Evolutionary conservation across 345 rosid genomes (phyloP), one percentile per base, ranked within the genome.

Genomic region (Rhizophora mangle): DNA sequence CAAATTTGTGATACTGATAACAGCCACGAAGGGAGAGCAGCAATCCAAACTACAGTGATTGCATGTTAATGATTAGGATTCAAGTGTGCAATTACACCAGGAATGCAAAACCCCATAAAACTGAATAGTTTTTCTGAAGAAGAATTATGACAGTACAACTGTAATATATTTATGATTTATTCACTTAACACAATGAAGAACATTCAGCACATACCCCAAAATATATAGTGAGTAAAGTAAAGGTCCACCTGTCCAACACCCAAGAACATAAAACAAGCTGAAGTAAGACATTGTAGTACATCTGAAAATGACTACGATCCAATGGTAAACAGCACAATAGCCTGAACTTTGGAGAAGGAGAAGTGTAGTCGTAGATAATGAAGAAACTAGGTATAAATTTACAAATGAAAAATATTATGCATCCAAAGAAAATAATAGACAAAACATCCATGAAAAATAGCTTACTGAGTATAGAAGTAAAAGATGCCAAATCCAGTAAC

Each of bases 381-480:
- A 64, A 57, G 67, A 64, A 43, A 30, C 49, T 13, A 19, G 49
- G 24, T 30, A 21, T 24, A 5, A 15, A 20, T 1, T 26, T 20
- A 22, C 29, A 55, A 10, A 22, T 22, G 30, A 26, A 55, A 0
- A 55, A 31, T 11, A 24, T 55, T 55, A 55, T 55, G 60, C 60
- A 22, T 26, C 15, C 24, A 55, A 22, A 55, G 18, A 55, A 55
- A 6, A 16, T 8, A 22, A 5, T 4, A 55, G 29, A 43, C 13
- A 8, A 37, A 37, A 37, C 43, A 54, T 54, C 16, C 64, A 65
- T 8, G 62, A 10, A 20, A 73, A 59, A 78, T 55, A 16, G 54
- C 89, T 78, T 79, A 88, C 92, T 83, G 88, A 59, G 92, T 87
- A 69, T 91, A 91, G 51, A 70, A 88, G 72, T 49, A 78, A 74